Conservation (phyloP, 2,329 filamentous ascomycete species). For the Xylariaceae sp. region DNA sequence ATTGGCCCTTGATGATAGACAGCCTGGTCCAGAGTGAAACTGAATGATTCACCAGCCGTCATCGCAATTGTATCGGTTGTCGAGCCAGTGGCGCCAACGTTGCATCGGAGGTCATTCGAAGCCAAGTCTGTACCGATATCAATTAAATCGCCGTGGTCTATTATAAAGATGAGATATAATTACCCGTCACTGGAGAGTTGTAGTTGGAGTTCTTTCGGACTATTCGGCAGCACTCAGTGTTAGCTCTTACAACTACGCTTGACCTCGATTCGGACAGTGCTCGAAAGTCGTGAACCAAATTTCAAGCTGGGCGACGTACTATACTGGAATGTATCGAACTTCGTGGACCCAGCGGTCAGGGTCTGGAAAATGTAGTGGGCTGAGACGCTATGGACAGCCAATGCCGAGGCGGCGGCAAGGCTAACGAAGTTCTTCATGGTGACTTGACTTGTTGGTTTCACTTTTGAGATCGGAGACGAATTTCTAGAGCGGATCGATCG, state of each 20-base stretch:
- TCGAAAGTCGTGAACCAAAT: background rate
- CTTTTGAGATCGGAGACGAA: background rate
- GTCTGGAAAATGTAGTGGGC: slow-evolving; percentile 53
- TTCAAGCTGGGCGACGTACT: slow-evolving; percentile 36
- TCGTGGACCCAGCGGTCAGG: slow-evolving; percentile 42
- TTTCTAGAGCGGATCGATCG: background rate
- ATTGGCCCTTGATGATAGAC: slow-evolving; percentile 54
- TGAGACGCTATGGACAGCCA: slow-evolving; percentile 44
- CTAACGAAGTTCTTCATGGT: slow-evolving; percentile 44
- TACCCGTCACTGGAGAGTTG: slow-evolving; percentile 54
- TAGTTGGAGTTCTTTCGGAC: slow-evolving; percentile 56
- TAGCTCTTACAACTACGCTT: background rate
- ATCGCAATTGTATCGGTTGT: slow-evolving; percentile 45
- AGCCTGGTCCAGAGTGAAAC: slow-evolving; percentile 47
- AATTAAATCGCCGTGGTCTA: background rate
- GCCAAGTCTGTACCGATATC: slow-evolving; percentile 42
- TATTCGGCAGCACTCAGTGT: slow-evolving; percentile 23
- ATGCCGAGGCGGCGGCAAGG: slow-evolving; percentile 41
- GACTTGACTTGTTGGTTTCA: background rate
- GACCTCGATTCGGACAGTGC: background rate
- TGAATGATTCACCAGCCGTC: slow-evolving; percentile 49
- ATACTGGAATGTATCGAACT: slow-evolving; percentile 47
- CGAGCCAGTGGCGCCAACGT: slow-evolving; percentile 44
- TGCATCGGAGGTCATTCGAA: slow-evolving; percentile 51
- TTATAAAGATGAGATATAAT: background rate